Percentiles rank a stretch among this genome's conserved stretches.
Evolutionary conservation across 2,329 filamentous ascomycete genomes (phyloP).

Genomic region (Furcasterigmium furcatum): DNA sequence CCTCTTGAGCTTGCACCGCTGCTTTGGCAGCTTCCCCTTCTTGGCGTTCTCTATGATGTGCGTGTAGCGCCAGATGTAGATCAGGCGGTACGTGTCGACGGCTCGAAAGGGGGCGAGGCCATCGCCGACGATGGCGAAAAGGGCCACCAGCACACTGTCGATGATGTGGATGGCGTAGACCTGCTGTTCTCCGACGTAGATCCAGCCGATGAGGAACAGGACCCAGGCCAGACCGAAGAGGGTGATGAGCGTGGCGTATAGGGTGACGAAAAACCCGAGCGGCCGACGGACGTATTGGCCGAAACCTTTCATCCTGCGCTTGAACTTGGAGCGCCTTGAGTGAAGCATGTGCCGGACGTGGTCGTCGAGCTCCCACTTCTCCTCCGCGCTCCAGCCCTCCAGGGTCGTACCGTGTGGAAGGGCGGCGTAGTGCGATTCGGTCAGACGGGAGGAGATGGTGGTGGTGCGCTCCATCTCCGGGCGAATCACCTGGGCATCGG

Average conservation of each 20-base stretch:
- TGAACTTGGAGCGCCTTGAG: slow-evolving; percentile 75
- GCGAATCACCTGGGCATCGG: not conserved
- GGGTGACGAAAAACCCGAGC: slow-evolving; percentile 77
- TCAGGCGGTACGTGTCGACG: slow-evolving; percentile 86
- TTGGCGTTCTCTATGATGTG: slow-evolving; percentile 37
- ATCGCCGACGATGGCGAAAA: slow-evolving; percentile 69
- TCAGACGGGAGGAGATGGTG: slow-evolving; percentile 66
- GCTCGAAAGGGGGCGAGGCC: slow-evolving; percentile 71
- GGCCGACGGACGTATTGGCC: slow-evolving; percentile 74
- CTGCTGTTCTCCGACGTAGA: slow-evolving; percentile 73
- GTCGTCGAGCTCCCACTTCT: slow-evolving; percentile 77
- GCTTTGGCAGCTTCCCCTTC: slow-evolving; percentile 41
- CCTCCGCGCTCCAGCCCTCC: slow-evolving; percentile 71
- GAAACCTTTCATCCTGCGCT: slow-evolving; percentile 76
- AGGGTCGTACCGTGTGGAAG: slow-evolving; percentile 71
- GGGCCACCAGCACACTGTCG: slow-evolving; percentile 66
- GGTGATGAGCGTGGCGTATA: slow-evolving; percentile 79
- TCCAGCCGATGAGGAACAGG: slow-evolving; percentile 80
- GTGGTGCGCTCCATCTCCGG: slow-evolving; percentile 32
- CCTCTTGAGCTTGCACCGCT: not conserved
- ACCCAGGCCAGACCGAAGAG: slow-evolving; percentile 77
- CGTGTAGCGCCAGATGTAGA: slow-evolving; percentile 70
- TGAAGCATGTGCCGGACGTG: slow-evolving; percentile 86
- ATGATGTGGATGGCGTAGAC: slow-evolving; percentile 68
- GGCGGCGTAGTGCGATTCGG: slow-evolving; percentile 73